Evolutionary conservation across 192 early-diverging fungal genomes (phyloP).

Genomic region (Podila clonocystis): DNA sequence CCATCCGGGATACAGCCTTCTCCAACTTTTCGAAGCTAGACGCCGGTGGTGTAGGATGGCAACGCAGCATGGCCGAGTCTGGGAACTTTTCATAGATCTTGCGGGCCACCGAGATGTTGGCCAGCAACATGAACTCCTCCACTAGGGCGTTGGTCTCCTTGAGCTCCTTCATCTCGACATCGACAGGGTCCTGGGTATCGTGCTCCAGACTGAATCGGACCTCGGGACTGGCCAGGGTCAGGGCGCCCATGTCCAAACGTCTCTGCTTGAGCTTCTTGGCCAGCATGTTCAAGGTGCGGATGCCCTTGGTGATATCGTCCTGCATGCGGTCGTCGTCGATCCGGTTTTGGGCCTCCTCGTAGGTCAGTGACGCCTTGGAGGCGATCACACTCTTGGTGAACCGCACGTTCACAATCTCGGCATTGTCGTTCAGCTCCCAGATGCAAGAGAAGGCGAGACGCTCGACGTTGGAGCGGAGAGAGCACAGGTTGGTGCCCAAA

Average conservation of each 20-base stretch:
- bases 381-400: constrained; percentile 92
- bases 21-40: constrained; percentile 63
- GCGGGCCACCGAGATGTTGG: constrained; percentile 95
- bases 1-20: constrained; percentile 68
- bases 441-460: constrained; percentile 93
- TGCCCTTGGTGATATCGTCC: constrained; percentile 77
- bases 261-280: constrained; percentile 84
- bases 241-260: constrained; percentile 85
- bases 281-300: constrained; percentile 78
- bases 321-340: constrained; percentile 75
- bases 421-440: constrained; percentile 74
- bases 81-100: constrained; percentile 85
- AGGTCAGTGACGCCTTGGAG: constrained; percentile 92
- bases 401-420: constrained; percentile 75
- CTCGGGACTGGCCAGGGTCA: constrained; percentile 92
- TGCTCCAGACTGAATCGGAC: constrained; percentile 93
- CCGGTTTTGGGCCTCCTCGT: constrained; percentile 92
- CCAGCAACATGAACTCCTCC: constrained; percentile 98
- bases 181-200: constrained; percentile 90
- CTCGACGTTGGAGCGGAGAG: constrained; percentile 87
- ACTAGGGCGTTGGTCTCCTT: constrained; percentile 94
- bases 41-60: constrained; percentile 66
- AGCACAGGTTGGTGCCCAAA: constrained; percentile 81
- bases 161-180: constrained; percentile 87
- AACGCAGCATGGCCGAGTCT: constrained; percentile 81